Conservation (phyloP, 352 stramenopile genomes). For the Pythium guiyangense region DNA sequence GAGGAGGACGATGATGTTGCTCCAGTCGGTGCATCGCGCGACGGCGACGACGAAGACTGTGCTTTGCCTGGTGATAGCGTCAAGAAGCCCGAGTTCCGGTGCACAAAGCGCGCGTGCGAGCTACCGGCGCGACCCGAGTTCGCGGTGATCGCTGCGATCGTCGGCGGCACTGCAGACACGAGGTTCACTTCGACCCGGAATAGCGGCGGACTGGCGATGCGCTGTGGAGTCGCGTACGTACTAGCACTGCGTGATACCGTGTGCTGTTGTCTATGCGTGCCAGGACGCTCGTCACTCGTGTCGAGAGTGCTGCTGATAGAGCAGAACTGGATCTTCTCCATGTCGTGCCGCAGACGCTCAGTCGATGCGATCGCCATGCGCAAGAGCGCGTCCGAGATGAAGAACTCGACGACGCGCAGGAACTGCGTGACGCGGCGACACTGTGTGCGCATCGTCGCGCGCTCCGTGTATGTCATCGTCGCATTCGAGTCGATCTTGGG, state of each 20-base stretch:
- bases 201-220: slow-evolving; percentile 22
- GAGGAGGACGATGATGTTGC: background rate
- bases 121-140: background rate
- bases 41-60: background rate
- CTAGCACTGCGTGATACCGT: background rate
- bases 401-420: slow-evolving; percentile 89
- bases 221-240: background rate
- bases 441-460: slow-evolving; percentile 87
- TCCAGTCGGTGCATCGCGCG: background rate
- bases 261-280: background rate
- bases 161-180: slow-evolving; percentile 15
- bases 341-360: slow-evolving; percentile 29
- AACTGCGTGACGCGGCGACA: slow-evolving; percentile 91
- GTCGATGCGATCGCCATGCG: slow-evolving; percentile 63
- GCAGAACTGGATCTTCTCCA: slow-evolving; percentile 36
- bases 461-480: slow-evolving; percentile 94
- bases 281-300: background rate
- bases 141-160: slow-evolving; percentile 5
- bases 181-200: slow-evolving; percentile 75
- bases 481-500: slow-evolving; percentile 23
- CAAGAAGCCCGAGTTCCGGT: slow-evolving; percentile 19
- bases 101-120: slow-evolving; percentile 8
- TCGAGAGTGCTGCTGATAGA: background rate
- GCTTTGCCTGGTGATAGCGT: slow-evolving; percentile 7
- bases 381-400: slow-evolving; percentile 76